Evolutionary conservation across 169 alveolate genomes (phyloP).

Genomic region (Cryptosporidium ubiquitum): DNA sequence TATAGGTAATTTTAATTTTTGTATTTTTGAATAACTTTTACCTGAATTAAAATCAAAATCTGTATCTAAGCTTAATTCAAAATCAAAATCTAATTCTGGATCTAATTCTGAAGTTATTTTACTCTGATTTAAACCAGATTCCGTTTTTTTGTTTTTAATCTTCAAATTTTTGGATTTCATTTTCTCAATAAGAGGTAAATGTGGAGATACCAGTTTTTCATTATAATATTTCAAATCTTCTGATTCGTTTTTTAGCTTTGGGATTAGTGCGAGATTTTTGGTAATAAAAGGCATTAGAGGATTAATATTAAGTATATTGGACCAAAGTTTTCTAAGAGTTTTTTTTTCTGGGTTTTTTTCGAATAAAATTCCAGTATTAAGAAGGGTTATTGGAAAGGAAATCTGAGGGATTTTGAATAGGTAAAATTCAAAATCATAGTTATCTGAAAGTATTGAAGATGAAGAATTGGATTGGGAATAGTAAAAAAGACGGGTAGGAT

Average conservation of each 20-base stretch:
- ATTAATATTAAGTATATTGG: constrained; percentile 41
- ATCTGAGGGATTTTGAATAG: constrained; percentile 26
- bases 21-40: not conserved
- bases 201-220: constrained; percentile 57
- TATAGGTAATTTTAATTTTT: not conserved
- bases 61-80: not conserved
- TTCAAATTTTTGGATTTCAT: not conserved
- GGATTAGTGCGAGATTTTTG: constrained; percentile 50
- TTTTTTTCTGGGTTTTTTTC: not conserved
- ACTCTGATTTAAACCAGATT: not conserved
- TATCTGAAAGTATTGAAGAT: not conserved
- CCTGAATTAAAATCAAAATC: not conserved
- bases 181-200: not conserved
- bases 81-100: not conserved
- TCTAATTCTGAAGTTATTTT: no score
- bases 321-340: constrained; percentile 36
- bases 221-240: not conserved
- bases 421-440: constrained; percentile 41
- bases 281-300: constrained; percentile 49
- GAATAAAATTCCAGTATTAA: constrained; percentile 34
- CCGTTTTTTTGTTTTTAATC: not conserved
- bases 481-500: constrained; percentile 12
- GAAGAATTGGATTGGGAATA: not conserved
- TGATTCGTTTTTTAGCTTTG: not conserved
- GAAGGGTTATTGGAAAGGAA: constrained; percentile 22